Base-by-base conservation (phyloP, 352 stramenopile genomes). In the Phytophthora multivora region DNA sequence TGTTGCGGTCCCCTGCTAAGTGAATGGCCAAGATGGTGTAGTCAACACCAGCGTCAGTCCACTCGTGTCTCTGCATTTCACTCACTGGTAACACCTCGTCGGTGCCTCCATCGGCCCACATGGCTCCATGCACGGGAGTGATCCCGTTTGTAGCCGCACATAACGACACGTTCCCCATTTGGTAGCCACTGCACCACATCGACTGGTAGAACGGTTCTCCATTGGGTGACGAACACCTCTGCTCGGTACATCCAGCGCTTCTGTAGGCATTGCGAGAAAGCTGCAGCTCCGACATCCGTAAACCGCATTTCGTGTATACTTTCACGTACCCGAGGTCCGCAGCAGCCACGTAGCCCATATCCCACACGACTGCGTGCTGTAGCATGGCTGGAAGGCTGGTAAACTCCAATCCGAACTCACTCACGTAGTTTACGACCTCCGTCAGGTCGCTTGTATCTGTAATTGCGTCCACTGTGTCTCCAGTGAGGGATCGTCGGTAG, bases 341-440 rank as follows among this genome's bases (percentile, higher is more conserved):
- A 8, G 72, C 66, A 36, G 51, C 52, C 11, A 82, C 74, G 40
- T 70, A 73, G 36, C 74, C 77, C 45, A 69, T 52, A 50, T 84
- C 74, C 77, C 77, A 87, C 5, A 87, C 54, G 30, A 80, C 21
- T 0, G 77, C 77, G 50, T 73, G 74, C 56, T 87, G 74, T 26
- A 84, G 49, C 51, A 84, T 63, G 15, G 68, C 56, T 18, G 71
- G 69, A 8, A 86, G 58, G 0, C 56, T 49, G 0, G 19, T 28
- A 33, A 83, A 74, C 8, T 49, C 41, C 16, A 79, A 59, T 12
- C 43, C 57, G 35, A 70, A 76, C 21, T 65, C 50, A 26, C 18
- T 54, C 23, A 74, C 59, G 23, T 66, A 70, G 26, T 50, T 30
- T 8, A 57, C 30, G 2, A 74, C 60, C 11, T 75, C 66, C 1